phyloP scores from a whole-genome alignment of 148 eudicot genomes.

The Rhododendron vialii region DNA sequence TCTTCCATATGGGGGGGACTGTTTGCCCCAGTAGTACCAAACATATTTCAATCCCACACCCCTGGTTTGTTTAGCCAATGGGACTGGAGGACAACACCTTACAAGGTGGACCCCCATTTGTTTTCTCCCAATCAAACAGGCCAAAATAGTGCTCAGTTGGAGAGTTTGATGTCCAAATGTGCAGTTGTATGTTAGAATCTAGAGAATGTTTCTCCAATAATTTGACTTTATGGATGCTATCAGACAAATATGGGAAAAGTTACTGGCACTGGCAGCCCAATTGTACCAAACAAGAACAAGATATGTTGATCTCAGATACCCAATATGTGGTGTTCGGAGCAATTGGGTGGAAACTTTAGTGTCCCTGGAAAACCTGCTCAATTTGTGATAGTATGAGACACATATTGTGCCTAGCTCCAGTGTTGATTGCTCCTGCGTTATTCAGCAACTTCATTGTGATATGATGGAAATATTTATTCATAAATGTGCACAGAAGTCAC shows the following conservation, averaged over 20 bases:
- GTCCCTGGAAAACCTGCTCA: background rate
- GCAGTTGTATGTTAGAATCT: background rate
- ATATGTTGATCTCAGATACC: background rate
- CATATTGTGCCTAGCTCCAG: background rate
- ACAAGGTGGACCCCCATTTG: background rate
- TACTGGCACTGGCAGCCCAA: background rate
- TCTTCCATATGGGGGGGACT: background rate
- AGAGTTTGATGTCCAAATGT: slow-evolving; percentile 6
- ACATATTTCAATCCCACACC: background rate
- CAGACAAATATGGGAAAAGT: background rate
- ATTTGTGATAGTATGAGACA: background rate
- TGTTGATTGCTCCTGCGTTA: background rate
- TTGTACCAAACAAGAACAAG: background rate
- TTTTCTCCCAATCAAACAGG: background rate
- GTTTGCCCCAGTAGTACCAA: background rate
- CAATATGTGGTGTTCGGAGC: background rate
- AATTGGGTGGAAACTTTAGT: background rate
- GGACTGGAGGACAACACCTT: background rate
- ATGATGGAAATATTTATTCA: background rate
- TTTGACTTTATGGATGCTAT: background rate
- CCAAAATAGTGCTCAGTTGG: background rate
- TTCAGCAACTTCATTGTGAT: background rate
- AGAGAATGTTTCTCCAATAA: background rate
- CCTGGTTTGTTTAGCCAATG: background rate
- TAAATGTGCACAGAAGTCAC: background rate